phyloP scores from a whole-genome alignment of 352 stramenopile genomes.

The Pythium aphanidermatum region DNA sequence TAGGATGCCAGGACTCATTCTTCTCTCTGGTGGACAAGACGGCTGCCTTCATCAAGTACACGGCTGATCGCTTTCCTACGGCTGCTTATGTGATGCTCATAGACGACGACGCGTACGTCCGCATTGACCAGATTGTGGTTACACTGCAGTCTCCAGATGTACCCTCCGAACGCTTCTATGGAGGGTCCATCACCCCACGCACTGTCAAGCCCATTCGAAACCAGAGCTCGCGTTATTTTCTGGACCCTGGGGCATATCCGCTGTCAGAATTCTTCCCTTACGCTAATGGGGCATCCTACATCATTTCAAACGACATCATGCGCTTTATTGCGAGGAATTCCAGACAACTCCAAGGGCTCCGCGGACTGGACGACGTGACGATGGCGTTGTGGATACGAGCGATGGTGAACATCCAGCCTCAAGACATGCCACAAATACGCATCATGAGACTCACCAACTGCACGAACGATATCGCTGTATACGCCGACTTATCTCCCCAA shows the following conservation, averaged over 20 bases:
- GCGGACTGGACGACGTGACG: slow-evolving; percentile 44
- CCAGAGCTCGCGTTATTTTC: slow-evolving; percentile 2
- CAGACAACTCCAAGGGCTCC: background rate
- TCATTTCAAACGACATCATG: slow-evolving; percentile 24
- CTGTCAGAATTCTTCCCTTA: slow-evolving; percentile 18
- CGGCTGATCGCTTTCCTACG: background rate
- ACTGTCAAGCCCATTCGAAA: background rate
- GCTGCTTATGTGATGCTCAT: slow-evolving; percentile 24
- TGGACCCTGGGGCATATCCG: slow-evolving; percentile 14
- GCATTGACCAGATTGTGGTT: background rate
- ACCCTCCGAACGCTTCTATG: slow-evolving; percentile 14
- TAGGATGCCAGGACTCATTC: slow-evolving; percentile 41
- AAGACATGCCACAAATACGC: slow-evolving; percentile 30
- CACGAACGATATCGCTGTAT: slow-evolving; percentile 24
- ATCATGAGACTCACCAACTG: slow-evolving; percentile 31
- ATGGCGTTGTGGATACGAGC: slow-evolving; percentile 25
- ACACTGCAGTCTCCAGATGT: background rate
- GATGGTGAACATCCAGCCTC: slow-evolving; percentile 32
- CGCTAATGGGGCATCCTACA: slow-evolving; percentile 24
- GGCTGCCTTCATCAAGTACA: slow-evolving; percentile 24
- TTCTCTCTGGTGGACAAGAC: slow-evolving; percentile 33
- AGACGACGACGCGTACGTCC: slow-evolving; percentile 41
- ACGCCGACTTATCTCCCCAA: slow-evolving; percentile 32
- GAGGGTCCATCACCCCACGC: too few relatives aligned
- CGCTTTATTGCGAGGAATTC: slow-evolving; percentile 24